A percentile compares a stretch with the other conserved stretches of the same genome.
Evolutionary conservation across 139 green algal genomes (phyloP).

Genomic region (Penium margaritaceum): DNA sequence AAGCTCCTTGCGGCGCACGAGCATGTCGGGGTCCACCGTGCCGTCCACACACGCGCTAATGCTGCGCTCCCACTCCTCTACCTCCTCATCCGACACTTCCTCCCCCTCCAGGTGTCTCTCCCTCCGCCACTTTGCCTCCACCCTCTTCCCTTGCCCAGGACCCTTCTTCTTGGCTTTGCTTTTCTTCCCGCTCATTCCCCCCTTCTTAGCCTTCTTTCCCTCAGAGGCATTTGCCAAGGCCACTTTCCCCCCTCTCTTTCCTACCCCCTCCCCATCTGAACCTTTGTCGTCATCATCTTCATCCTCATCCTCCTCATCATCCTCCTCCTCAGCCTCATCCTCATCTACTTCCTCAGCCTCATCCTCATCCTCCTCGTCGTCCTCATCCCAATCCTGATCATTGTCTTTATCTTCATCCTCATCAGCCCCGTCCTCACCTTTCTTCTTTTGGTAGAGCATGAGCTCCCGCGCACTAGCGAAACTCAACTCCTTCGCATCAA

Average conservation of each 20-base stretch:
- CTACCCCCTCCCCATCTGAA: neutral
- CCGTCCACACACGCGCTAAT: neutral
- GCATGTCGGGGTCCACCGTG: neutral
- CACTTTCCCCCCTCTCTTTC: neutral
- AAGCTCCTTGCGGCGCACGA: neutral
- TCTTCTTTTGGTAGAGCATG: no score
- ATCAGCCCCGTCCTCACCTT: no score
- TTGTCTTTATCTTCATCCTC: no score
- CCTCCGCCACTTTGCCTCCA: constrained; percentile 7
- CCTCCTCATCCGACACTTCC: constrained; percentile 22
- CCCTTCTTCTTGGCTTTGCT: constrained; percentile 6
- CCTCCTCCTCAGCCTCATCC: neutral
- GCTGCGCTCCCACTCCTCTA: constrained; percentile 23
- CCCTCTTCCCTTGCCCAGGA: neutral
- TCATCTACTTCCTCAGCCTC: no score
- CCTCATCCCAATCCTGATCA: neutral
- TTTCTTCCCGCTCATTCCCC: constrained; percentile 14
- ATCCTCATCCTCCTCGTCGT: neutral
- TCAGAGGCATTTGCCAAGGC: neutral
- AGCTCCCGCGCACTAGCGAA: no score
- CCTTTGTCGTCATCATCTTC: neutral
- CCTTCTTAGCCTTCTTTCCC: neutral
- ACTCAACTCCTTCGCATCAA: no score
- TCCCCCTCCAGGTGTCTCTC: constrained; percentile 17
- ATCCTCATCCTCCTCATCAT: neutral